Percentiles rank a stretch among this genome's conserved stretches.
Evolutionary conservation across 208 protist genomes (phyloP).

Genomic region (Trypanosoma mega): DNA sequence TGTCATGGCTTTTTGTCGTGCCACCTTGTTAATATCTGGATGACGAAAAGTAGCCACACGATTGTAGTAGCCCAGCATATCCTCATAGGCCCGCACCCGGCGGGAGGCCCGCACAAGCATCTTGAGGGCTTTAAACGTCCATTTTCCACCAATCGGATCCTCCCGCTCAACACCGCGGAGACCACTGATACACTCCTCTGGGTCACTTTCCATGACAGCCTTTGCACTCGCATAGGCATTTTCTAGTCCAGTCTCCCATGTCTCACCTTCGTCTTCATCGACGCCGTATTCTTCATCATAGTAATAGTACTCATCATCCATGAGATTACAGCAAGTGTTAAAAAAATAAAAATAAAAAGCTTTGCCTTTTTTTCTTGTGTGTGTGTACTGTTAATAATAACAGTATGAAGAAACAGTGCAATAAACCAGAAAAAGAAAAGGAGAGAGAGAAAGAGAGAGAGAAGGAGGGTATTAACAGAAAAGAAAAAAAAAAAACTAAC

Average conservation of each 20-base stretch:
- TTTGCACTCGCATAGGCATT: constrained; percentile 88
- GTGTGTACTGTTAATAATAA: too few relatives aligned
- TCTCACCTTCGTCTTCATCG: constrained; percentile 60
- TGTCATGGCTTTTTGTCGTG: constrained; percentile 78
- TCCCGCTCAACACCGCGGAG: constrained; percentile 77
- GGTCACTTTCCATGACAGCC: constrained; percentile 64
- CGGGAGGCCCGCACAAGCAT: constrained; percentile 85
- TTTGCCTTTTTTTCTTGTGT: too few relatives aligned
- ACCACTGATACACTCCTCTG: constrained; percentile 63
- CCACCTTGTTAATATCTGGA: constrained; percentile 28
- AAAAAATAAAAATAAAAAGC: too few relatives aligned
- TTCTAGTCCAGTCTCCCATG: constrained; percentile 60
- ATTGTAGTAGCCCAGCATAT: constrained; percentile 79
- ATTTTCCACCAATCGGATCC: constrained; percentile 73
- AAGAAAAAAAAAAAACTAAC: constrained; percentile 3
- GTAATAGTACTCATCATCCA: constrained; percentile 78
- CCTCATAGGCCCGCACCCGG: constrained; percentile 65
- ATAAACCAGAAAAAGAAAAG: constrained; percentile 4
- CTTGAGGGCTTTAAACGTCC: constrained; percentile 96
- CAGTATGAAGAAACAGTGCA: too few relatives aligned
- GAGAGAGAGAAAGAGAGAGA: too few relatives aligned
- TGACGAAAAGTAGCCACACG: constrained; percentile 63
- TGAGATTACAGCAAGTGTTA: background rate
- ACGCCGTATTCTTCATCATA: constrained; percentile 72
- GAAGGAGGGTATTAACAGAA: background rate